These are phyloP conservation scores for Saussurea involucrata DNA, from an alignment of 129 eudicot species.

Conservation along the genomic window DNA sequence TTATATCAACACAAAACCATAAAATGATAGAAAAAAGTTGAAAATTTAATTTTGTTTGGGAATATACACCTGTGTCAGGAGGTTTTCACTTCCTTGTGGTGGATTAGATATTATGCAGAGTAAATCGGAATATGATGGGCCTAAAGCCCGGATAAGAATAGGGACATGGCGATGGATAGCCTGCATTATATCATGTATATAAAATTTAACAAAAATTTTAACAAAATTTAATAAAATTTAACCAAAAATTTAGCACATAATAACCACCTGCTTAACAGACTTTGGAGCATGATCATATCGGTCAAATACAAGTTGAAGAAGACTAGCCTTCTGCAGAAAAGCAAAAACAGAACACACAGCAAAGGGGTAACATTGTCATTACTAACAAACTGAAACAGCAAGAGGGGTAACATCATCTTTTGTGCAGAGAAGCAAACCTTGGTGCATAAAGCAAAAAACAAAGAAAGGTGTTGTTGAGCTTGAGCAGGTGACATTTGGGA, in stretches of 20 bases:
- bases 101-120: conserved; percentile 89
- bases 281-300: conserved; percentile 60
- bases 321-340: conserved; percentile 72
- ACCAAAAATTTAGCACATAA: background rate
- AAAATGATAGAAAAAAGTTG: background rate
- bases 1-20: conserved; percentile 1
- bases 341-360: background rate
- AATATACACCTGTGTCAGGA: conserved; percentile 68
- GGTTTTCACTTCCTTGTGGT: conserved; percentile 87
- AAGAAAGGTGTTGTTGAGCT: conserved; percentile 76
- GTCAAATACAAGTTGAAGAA: conserved; percentile 86
- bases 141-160: conserved; percentile 74
- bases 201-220: background rate
- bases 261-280: conserved; percentile 81
- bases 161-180: conserved; percentile 91
- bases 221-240: background rate
- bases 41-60: background rate
- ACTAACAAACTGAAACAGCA: conserved; percentile 6
- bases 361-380: conserved; percentile 3
- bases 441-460: conserved; percentile 81
- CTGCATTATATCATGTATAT: conserved; percentile 46
- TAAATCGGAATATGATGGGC: conserved; percentile 70
- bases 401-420: background rate
- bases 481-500: conserved; percentile 49
- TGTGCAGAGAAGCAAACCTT: conserved; percentile 50